Base-by-base conservation (phyloP, 441 rosid species). In the Dalechampia spathulata region DNA sequence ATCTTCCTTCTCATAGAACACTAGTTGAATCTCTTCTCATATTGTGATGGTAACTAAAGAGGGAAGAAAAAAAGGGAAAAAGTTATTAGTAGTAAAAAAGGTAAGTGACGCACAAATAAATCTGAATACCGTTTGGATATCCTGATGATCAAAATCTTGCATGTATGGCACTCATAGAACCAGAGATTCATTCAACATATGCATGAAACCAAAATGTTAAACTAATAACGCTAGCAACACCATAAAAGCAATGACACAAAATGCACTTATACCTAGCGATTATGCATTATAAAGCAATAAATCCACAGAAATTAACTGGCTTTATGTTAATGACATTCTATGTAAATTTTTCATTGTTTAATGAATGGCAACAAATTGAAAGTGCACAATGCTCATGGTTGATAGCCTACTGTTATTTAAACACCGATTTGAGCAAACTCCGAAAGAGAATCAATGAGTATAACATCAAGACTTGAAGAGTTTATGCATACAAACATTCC, bases 1-100 rank as follows among this genome's bases (percentile, higher is more conserved):
- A 58, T 72, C 69, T 72, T 79, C 67, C 60, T 79, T 75, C 72
- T 74, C 83, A 71, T 73, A 61, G 78, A 74, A 70, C 22, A 68
- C 46, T 79, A 75, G 55, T 70, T 74, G 60, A 62, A 68, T 74
- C 58, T 79, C 78, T 71, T 72, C 36, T 58, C 76, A 69, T 68
- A 67, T 66, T 73, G 65, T 30, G 63, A 58, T 60, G 64, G 55
- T 56, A 73, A 71, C 81, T 75, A 30, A 46, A 50, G 46, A 63
- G 36, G 64, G 30, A 7, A 22, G 15, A 27, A 20, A 30, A 47
- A 7, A 53, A 14, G 15, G 1, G 30, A 39, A 32, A 49, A 8
- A 27, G 55, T 34, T 25, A 47, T 15, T 13, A 36, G 45, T 30
- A 30, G 15, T 42, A 36, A n/a, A 36, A 16, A 19, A 30, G 42